phyloP scores from a whole-genome alignment of 768 basidiomycete species.

The Boletus rubroflammeus region DNA sequence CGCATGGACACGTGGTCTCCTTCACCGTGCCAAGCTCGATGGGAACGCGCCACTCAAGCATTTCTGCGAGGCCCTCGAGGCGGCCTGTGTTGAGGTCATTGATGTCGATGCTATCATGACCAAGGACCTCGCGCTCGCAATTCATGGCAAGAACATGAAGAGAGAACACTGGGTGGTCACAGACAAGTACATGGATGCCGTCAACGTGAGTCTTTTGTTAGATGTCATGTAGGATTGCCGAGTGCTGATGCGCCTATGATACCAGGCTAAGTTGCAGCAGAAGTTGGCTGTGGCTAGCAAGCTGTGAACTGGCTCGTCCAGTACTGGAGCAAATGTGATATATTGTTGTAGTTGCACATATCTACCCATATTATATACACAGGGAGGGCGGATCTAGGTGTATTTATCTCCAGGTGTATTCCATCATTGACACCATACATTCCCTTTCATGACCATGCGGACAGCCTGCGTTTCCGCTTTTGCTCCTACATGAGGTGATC shows the following conservation, averaged over 20 bases:
- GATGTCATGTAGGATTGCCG: neutral
- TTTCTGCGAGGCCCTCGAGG: constrained; percentile 82
- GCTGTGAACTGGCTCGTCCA: constrained; percentile 8
- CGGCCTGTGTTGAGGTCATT: constrained; percentile 86
- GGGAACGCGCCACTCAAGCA: constrained; percentile 64
- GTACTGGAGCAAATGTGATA: constrained; percentile 3
- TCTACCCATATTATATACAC: constrained; percentile 17
- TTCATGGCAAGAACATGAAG: constrained; percentile 88
- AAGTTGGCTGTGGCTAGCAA: constrained; percentile 36
- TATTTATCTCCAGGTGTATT: constrained; percentile 17
- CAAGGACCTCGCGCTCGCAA: constrained; percentile 93
- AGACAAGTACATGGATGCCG: constrained; percentile 88
- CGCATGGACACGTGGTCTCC: constrained; percentile 94
- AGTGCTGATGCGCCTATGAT: constrained; percentile 14
- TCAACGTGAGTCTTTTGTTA: constrained; percentile 59
- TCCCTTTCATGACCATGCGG: neutral
- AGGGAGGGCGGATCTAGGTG: constrained; percentile 18
- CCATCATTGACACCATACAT: neutral
- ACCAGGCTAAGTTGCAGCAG: constrained; percentile 42
- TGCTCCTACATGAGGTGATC: neutral
- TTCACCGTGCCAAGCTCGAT: constrained; percentile 92
- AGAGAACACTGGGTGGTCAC: constrained; percentile 97
- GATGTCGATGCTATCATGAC: constrained; percentile 92
- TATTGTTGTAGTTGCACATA: constrained; percentile 9
- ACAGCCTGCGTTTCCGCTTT: neutral